Evolutionary conservation across 495 filamentous ascomycete species (phyloP).

Genomic region (Achaetomiella virescens): DNA sequence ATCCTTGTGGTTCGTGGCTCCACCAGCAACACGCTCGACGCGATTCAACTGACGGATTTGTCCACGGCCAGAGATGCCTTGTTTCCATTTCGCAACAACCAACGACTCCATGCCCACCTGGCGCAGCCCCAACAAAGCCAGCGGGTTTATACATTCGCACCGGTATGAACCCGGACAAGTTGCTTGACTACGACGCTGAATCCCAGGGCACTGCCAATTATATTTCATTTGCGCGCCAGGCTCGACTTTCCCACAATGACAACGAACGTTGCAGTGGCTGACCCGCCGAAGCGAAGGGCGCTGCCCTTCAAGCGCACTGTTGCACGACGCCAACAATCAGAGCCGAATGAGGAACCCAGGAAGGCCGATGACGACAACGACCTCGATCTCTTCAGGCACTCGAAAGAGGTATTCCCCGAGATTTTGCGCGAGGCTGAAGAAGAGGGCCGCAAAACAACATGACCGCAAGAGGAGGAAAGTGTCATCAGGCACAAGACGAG

Average conservation of each 20-base stretch:
- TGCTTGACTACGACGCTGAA: not conserved
- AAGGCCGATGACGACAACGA: constrained; percentile 31
- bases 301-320: constrained; percentile 65
- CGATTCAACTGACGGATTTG: too few species aligned
- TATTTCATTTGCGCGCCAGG: not conserved
- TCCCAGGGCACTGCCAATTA: not conserved
- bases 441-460: constrained; percentile 3
- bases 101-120: not conserved
- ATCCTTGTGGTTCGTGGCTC: too few species aligned
- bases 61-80: too few species aligned
- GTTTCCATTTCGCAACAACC: not conserved
- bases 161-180: too few species aligned
- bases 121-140: not conserved
- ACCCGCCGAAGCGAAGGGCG: constrained; percentile 42
- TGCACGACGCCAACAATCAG: constrained; percentile 26
- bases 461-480: constrained; percentile 16
- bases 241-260: constrained; percentile 10
- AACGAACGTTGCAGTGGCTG: not conserved
- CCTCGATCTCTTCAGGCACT: constrained; percentile 60
- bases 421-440: constrained; percentile 44
- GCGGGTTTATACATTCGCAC: not conserved
- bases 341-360: constrained; percentile 7
- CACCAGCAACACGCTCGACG: too few species aligned
- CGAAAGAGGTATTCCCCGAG: constrained; percentile 55
- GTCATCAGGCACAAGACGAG: not conserved